Conservation (phyloP, 2,329 filamentous ascomycete species). For the Dothistroma septosporum region DNA sequence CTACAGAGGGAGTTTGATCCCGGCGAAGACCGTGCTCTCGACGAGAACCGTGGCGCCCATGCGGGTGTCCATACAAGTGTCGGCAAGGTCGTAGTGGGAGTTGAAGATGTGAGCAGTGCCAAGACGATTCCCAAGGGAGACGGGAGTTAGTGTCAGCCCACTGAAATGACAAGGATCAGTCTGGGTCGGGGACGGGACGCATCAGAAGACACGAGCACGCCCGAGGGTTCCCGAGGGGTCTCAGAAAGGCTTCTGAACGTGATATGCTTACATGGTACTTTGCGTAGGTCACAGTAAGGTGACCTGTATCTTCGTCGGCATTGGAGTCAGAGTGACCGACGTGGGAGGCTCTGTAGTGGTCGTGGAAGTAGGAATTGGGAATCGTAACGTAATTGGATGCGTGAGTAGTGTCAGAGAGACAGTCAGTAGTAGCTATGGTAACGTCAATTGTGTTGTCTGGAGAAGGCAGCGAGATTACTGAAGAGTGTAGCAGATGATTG, state of each 20-base stretch:
- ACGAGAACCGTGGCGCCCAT: slow-evolving; percentile 43
- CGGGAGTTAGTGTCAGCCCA: slow-evolving; percentile 63
- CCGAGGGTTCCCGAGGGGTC: no score
- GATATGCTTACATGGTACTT: slow-evolving; percentile 42
- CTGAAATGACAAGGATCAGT: slow-evolving; percentile 31
- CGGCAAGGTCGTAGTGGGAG: slow-evolving; percentile 44
- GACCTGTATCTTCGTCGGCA: slow-evolving; percentile 55
- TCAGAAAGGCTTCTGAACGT: not conserved
- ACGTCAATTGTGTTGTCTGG: not conserved
- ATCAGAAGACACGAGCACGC: no score
- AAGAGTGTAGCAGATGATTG: not conserved
- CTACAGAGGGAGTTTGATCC: slow-evolving; percentile 35
- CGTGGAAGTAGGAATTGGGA: slow-evolving; percentile 48
- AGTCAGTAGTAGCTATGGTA: slow-evolving; percentile 60
- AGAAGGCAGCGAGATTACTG: not conserved
- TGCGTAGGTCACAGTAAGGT: slow-evolving; percentile 61
- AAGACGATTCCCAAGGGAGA: slow-evolving; percentile 61
- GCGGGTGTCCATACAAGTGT: slow-evolving; percentile 41
- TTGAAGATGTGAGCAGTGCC: slow-evolving; percentile 62
- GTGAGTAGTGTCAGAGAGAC: slow-evolving; percentile 62
- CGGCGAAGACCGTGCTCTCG: slow-evolving; percentile 39
- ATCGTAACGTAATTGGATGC: slow-evolving; percentile 58
- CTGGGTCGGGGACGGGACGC: not conserved
- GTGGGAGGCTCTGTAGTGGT: slow-evolving; percentile 61
- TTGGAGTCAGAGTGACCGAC: slow-evolving; percentile 60